Evolutionary conservation across 2,329 filamentous ascomycete species (phyloP), one percentile per base, ranked within the genome.

Genomic region (Pyricularia sp.): DNA sequence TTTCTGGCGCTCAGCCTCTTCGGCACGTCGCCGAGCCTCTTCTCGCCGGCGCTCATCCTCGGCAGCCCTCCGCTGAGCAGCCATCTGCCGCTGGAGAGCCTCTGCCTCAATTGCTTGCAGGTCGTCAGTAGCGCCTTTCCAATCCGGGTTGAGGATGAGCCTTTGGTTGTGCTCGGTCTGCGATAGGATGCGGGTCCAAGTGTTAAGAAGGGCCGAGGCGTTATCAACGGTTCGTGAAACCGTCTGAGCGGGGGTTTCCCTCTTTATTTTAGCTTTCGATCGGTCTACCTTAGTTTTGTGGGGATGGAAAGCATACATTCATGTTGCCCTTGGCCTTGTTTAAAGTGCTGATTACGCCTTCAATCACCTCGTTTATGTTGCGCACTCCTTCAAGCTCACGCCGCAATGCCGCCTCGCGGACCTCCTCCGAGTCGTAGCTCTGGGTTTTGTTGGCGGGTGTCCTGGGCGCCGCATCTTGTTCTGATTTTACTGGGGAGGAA

Each of bases 101-200:
- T 97, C 93, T 64, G 87, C 88, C 75, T 97, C 93, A 65, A 92
- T 84, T 67, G 96, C 91, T n/a, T 85, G 82, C 53, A 96, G 77
- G 76, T 99, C 94, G 72, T 93, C 87, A 4, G 86, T 90, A 31
- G 93, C 90, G 65, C 94, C 94, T 72, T 93, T 88, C 92, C 93
- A 99, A 66, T 86, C 81, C 1, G 91, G 90, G 72, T 96, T 89
- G 60, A 97, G 82, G 60, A 99, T 88, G 63, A 99, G 80, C 28
- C 94, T 87, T 75, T 97, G 93, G 73, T 96, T 97, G 77, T 99
- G 94, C 76, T 99, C 94, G 4, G 94, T 97, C 76, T 99, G 94
- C 7, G 91, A 94, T 13, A 99, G 84, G 69, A 99, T 97, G 64
- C 92, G 88, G 9, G 92, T 96, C 93, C 93, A 99, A 19, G 93